Evolutionary conservation across 192 early-diverging fungal species (phyloP), one percentile per base, ranked within the genome.

Genomic region (Gigaspora rosea): DNA sequence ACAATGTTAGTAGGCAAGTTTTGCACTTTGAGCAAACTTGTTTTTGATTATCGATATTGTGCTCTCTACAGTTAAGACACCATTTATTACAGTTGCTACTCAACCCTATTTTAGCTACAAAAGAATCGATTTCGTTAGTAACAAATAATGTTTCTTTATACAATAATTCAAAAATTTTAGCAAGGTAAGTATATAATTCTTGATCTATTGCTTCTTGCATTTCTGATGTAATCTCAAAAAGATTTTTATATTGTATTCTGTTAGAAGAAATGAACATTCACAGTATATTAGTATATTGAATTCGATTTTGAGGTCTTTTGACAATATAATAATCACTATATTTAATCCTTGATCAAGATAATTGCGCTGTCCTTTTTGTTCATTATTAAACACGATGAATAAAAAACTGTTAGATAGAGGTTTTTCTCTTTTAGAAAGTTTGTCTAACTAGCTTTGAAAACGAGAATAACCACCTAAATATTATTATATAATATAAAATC

Each of bases 11-110:
- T 72, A 72, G 54, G 2, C n/a, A 54, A 36, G 56, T n/a, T 58
- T 47, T 35, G 35, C 32, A 73, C n/a, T n/a, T 73, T 20, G 56
- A 35, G 58, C 54, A 73, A 22, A n/a, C 33, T n/a, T 73, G 68
- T 59, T 73, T 72, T 72, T 33, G 71, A 72, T 72, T 72, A 1
- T 72, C 71, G 57, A 72, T 72, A 46, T 72, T 72, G 46, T 35
- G 1, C 41, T 58, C 52, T 18, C 33, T 58, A 58, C 71, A 72
- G 33, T 10, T 58, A 18, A 27, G 35, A 58, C 54, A 72, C 18
- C 32, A 20, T 72, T 72, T 72, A 1, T 36, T 58, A 47, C 15
- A 41, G 3, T 8, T 2, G 57, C 35, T 46, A 72, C 57, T 72
- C 0, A n/a, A 22, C 35, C 3, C 32, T 8, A 12, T 33, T 27